A percentile compares a stretch with the other conserved stretches of the same genome.
phyloP scores from a whole-genome alignment of 78 protist species.

The Anaeramoeba ignava region DNA sequence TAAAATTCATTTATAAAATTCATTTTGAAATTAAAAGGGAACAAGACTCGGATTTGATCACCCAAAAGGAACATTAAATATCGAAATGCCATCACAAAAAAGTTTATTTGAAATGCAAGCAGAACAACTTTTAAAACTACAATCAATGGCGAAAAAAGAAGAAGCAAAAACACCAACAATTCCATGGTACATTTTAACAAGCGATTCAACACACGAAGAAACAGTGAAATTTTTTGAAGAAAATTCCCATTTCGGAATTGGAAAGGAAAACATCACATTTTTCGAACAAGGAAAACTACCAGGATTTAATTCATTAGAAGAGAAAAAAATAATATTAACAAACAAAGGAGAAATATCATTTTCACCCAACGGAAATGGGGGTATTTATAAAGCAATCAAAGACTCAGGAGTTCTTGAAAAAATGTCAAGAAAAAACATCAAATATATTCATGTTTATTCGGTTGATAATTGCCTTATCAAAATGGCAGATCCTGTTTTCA shows the following conservation, averaged over 20 bases:
- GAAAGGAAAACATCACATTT: slow-evolving; percentile 41
- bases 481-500: slow-evolving; percentile 76
- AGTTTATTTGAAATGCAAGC: slow-evolving; percentile 82
- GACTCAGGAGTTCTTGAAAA: slow-evolving; percentile 45
- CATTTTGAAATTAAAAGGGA: too few relatives aligned
- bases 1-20: too few relatives aligned
- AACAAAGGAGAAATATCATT: slow-evolving; percentile 21
- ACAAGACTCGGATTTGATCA: slow-evolving; percentile 75
- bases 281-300: slow-evolving; percentile 80
- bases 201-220: slow-evolving; percentile 48
- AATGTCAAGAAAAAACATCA: slow-evolving; percentile 52
- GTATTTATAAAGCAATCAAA: slow-evolving; percentile 53
- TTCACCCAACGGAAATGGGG: slow-evolving; percentile 93
- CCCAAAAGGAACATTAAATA: slow-evolving; percentile 79
- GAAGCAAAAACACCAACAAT: background rate
- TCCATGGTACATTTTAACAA: slow-evolving; percentile 79
- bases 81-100: slow-evolving; percentile 74
- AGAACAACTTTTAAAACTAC: slow-evolving; percentile 57
- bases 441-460: slow-evolving; percentile 54
- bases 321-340: slow-evolving; percentile 41
- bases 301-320: slow-evolving; percentile 51
- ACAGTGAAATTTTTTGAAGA: slow-evolving; percentile 55
- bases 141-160: slow-evolving; percentile 27
- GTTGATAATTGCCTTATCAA: slow-evolving; percentile 78
- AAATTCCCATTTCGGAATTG: slow-evolving; percentile 65